These are phyloP conservation scores for Colletotrichum eleusines DNA, from an alignment of 2,329 filamentous ascomycete genomes.

Conservation along the genomic window DNA sequence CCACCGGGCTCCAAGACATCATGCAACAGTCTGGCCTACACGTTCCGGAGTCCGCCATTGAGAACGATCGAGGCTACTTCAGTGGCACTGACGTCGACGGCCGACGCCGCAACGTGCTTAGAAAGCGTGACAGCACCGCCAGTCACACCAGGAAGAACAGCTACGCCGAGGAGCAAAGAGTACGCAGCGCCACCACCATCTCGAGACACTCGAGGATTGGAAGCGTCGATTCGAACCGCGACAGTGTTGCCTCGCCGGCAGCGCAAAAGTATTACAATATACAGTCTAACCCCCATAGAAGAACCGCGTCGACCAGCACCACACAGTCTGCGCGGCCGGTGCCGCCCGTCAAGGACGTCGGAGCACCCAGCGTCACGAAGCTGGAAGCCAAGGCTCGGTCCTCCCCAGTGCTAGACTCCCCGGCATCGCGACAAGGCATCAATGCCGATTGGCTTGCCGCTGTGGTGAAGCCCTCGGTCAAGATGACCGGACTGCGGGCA, in stretches of 20 bases:
- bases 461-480: conserved; percentile 61
- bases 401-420: conserved; percentile 58
- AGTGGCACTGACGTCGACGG: conserved; percentile 88
- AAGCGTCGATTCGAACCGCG: conserved; percentile 80
- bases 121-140: conserved; percentile 76
- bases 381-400: conserved; percentile 62
- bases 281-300: conserved; percentile 62
- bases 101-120: conserved; percentile 81
- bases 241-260: conserved; percentile 70
- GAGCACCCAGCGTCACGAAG: conserved; percentile 70
- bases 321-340: conserved; percentile 65
- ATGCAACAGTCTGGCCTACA: conserved; percentile 52
- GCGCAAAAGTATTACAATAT: conserved; percentile 78
- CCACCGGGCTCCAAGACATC: conserved; percentile 62
- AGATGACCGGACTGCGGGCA: conserved; percentile 77
- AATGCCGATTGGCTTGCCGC: conserved; percentile 68
- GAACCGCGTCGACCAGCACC: conserved; percentile 71
- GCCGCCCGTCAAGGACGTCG: conserved; percentile 65
- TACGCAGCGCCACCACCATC: conserved; percentile 73
- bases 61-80: conserved; percentile 91
- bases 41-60: conserved; percentile 63
- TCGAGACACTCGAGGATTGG: conserved; percentile 82
- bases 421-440: conserved; percentile 57
- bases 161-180: conserved; percentile 79
- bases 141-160: conserved; percentile 78